Evolutionary conservation across 805 yeast genomes (phyloP), one percentile per base, ranked within the genome.

Genomic region (Candida ipomoeae): DNA sequence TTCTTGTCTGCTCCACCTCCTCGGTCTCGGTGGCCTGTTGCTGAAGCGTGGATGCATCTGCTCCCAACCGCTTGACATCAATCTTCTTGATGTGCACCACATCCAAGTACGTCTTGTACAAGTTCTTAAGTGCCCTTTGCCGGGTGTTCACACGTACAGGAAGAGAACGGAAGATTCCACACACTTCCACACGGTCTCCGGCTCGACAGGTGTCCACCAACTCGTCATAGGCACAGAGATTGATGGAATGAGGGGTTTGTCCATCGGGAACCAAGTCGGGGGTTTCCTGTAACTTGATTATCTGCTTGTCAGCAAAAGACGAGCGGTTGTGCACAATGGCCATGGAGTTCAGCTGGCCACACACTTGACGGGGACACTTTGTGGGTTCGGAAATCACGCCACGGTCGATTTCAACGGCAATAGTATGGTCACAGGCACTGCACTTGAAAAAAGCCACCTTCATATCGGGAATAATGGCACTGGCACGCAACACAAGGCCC

Each of bases 231-330:
- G 89, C 96, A 73, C 97, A 89, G 29, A 94, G 73, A 6, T 96
- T 89, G 44, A 94, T 88, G 13, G 97, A 85, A 68, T 94, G 99
- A 1, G 99, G 99, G 2, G 99, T 94, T 69, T 94, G 99, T 15
- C 99, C 99, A 70, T 88, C 98, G 3, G 99, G 99, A 14, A 92
- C 96, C 54, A 83, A 77, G 67, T 94, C 99, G 0, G 97, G 97
- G 0, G 96, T 90, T 68, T 94, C 99, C 69, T 94, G 99, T 39
- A 94, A 73, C 62, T 89, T 88, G 58, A 94, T 83, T 29, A 94
- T 92, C 69, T 94, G 99, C 64, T 92, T 94, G 68, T 94, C 97
- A 23, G 96, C 94, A 69, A 92, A 94, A 0, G 89, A 80, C 35
- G 96, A 87, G 59, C 99, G 80, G 67, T 94, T 94, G 69, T 94